Percentiles rank a stretch among this genome's conserved stretches.
Conservation (phyloP, 192 early-diverging fungal species). For the Mortierella antarctica region DNA sequence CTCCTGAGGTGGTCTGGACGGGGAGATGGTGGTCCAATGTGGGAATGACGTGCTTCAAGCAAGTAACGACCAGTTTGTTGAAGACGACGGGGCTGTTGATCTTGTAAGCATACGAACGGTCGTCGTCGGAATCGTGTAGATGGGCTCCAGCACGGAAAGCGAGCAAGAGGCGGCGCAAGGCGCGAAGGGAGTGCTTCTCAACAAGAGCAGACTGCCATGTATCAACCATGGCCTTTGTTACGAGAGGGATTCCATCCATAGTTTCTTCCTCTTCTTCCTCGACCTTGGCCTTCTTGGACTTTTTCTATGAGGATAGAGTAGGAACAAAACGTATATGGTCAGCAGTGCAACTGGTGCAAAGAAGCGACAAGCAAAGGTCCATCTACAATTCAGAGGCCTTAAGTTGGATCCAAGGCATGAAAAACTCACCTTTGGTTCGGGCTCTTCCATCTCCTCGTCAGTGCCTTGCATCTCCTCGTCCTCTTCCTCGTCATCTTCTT, state of each 20-base stretch:
- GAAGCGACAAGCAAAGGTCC: not conserved
- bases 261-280: conserved; percentile 50
- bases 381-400: not conserved
- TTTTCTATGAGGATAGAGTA: conserved; percentile 16
- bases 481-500: conserved; percentile 37
- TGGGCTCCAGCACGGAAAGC: conserved; percentile 88
- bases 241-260: conserved; percentile 52
- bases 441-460: conserved; percentile 30
- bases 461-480: conserved; percentile 41
- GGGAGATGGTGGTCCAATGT: conserved; percentile 78
- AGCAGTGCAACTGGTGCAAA: not conserved
- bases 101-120: conserved; percentile 68
- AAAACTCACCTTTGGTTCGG: conserved; percentile 23
- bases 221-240: conserved; percentile 81
- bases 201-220: conserved; percentile 75
- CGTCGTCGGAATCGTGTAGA: conserved; percentile 75
- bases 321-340: not conserved
- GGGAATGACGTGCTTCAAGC: conserved; percentile 74
- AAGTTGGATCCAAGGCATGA: not conserved
- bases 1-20: conserved; percentile 26
- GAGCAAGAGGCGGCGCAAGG: conserved; percentile 78
- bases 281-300: conserved; percentile 38
- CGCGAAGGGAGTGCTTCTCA: conserved; percentile 71
- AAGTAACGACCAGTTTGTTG: conserved; percentile 82
- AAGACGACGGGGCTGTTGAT: conserved; percentile 78